Percentiles rank a stretch among this genome's conserved stretches.
phyloP scores from a whole-genome alignment of 768 basidiomycete species.

The Kwoniella dejecticola region DNA sequence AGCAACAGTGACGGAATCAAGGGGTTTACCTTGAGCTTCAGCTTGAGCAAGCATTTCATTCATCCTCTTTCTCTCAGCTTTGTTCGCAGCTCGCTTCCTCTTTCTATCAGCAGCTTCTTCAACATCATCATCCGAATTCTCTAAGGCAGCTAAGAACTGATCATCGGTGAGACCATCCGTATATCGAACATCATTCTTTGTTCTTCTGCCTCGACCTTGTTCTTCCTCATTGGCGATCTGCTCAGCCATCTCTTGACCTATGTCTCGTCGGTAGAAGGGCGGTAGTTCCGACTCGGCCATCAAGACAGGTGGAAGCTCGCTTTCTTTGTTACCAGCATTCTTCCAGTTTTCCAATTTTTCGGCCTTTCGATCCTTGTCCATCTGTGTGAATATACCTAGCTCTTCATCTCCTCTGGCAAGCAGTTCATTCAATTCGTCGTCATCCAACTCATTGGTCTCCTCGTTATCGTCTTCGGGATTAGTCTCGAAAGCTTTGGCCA shows the following conservation, averaged over 20 bases:
- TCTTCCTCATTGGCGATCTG: conserved; percentile 58
- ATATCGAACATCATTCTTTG: conserved; percentile 81
- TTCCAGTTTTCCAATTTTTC: conserved; percentile 70
- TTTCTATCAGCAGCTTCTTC: conserved; percentile 45
- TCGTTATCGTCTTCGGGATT: conserved; percentile 56
- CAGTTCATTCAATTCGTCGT: conserved; percentile 81
- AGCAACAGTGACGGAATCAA: conserved; percentile 59
- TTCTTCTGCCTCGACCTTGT: conserved; percentile 82
- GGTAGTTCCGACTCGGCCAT: conserved; percentile 89
- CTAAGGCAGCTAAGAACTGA: conserved; percentile 71
- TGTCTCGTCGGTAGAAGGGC: conserved; percentile 74
- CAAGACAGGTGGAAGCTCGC: conserved; percentile 73
- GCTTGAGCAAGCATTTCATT: conserved; percentile 36
- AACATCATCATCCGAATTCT: conserved; percentile 55
- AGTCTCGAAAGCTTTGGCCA: conserved; percentile 68
- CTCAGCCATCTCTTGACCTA: conserved; percentile 59
- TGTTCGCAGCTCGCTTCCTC: conserved; percentile 26
- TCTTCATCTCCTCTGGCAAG: conserved; percentile 85
- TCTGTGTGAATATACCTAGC: conserved; percentile 69
- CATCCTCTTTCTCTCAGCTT: conserved; percentile 37
- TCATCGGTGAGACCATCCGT: conserved; percentile 93
- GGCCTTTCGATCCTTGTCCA: conserved; percentile 79
- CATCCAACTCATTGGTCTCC: conserved; percentile 56
- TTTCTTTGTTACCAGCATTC: conserved; percentile 66
- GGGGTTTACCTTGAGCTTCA: conserved; percentile 50